Evolutionary conservation across 805 yeast species (phyloP).

Genomic region (Candida chauliodis): DNA sequence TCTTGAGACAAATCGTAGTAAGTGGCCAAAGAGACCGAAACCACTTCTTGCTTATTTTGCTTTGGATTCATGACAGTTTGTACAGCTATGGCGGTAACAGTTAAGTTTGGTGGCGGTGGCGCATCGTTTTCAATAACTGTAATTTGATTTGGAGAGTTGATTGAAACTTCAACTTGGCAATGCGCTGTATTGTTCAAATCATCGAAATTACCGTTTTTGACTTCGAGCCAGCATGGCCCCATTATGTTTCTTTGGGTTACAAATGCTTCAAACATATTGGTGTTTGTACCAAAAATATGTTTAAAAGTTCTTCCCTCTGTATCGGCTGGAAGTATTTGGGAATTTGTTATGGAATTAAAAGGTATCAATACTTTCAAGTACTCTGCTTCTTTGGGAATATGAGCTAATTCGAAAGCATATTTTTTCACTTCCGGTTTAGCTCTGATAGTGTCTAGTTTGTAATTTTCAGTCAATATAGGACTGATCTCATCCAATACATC

Average conservation of each 20-base stretch:
- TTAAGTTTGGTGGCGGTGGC: conserved; percentile 60
- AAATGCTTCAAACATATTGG: conserved; percentile 79
- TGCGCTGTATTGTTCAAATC: conserved; percentile 66
- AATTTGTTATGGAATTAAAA: conserved; percentile 57
- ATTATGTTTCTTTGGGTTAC: conserved; percentile 77
- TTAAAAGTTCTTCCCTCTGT: conserved; percentile 72
- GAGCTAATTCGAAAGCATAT: conserved; percentile 85
- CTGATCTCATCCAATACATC: conserved; percentile 79
- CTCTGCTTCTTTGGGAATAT: conserved; percentile 73
- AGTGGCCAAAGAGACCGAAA: conserved; percentile 74
- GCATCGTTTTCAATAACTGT: conserved; percentile 34
- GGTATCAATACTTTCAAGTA: conserved; percentile 80
- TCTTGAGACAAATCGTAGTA: conserved; percentile 72
- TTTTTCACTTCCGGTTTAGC: conserved; percentile 71
- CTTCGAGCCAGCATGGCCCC: conserved; percentile 97
- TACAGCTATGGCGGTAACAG: conserved; percentile 69
- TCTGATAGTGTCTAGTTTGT: conserved; percentile 57
- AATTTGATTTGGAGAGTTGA: conserved; percentile 46
- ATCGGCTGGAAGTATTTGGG: conserved; percentile 53
- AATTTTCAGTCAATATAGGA: conserved; percentile 59
- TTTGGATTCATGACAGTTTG: conserved; percentile 77
- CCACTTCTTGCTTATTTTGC: conserved; percentile 80
- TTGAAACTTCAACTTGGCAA: conserved; percentile 72
- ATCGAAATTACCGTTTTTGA: conserved; percentile 59
- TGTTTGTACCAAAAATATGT: conserved; percentile 74